These are phyloP conservation scores for Vitellaria paradoxa DNA, from an alignment of 179 eudicot genomes.

Conservation along the genomic window DNA sequence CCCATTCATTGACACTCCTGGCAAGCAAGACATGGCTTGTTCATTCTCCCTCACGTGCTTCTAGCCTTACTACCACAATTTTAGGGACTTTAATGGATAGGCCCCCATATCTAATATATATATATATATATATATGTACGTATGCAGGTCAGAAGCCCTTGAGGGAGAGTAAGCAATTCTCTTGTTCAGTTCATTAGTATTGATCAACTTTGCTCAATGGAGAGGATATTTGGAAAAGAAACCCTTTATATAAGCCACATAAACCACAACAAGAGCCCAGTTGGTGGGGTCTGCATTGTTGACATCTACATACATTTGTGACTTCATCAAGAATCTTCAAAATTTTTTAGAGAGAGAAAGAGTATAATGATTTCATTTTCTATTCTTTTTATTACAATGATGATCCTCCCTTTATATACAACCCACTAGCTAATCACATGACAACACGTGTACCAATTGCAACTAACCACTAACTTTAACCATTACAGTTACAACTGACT, in stretches of 20 bases:
- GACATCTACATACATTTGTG: too few relatives aligned
- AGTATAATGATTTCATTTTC: too few relatives aligned
- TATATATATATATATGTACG: too few relatives aligned
- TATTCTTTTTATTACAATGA: too few relatives aligned
- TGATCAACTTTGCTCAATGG: conserved; percentile 4
- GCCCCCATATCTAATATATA: too few relatives aligned
- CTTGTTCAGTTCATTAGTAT: background rate
- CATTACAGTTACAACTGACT: too few relatives aligned
- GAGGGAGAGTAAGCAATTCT: conserved; percentile 22
- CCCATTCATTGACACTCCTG: background rate
- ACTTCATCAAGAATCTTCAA: too few relatives aligned
- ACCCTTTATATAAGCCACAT: background rate
- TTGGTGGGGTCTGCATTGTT: background rate
- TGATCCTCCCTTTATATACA: too few relatives aligned
- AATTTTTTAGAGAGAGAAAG: too few relatives aligned
- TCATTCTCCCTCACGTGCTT: conserved; percentile 9
- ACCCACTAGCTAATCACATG: too few relatives aligned
- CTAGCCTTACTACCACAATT: background rate
- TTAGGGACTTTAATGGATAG: background rate
- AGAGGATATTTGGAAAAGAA: background rate
- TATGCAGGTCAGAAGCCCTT: conserved; percentile 3
- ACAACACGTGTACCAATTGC: too few relatives aligned
- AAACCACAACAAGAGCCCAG: background rate
- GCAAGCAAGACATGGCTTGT: conserved; percentile 16
- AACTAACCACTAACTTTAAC: too few relatives aligned